Evolutionary conservation across 2,329 filamentous ascomycete species (phyloP), one percentile per base, ranked within the genome.

Genomic region (Hypoxylon sp.): DNA sequence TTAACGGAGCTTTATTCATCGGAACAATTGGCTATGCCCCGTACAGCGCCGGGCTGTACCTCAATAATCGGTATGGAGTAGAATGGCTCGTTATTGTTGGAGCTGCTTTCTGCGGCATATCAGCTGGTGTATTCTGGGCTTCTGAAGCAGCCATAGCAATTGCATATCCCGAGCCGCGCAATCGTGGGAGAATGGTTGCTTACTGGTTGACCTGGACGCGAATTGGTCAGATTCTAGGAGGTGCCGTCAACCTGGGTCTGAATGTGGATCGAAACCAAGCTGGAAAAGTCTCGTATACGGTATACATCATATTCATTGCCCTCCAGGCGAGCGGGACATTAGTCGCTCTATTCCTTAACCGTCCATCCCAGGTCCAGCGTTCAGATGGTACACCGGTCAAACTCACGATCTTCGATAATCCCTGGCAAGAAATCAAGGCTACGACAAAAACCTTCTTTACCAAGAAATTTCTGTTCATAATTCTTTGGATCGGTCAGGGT

Each of bases 81-180:
- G 86, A 90, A 69, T 93, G 91, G 91, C 84, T 93, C 9, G 85
- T 89, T 0, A 82, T 93, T 0, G 78, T 93, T 7, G 91, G 90
- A 0, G 90, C 89, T 0, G 89, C 89, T 0, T 80, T 91, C 0
- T 93, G 91, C 68, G 91, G 91, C 17, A 83, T 92, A 32, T 90
- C 88, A 0, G 91, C 91, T 0, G 91, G 91, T 0, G 82, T 93
- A 0, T 93, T 93, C 78, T 93, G 91, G 91, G 89, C 89, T 83
- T 87, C 90, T 0, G 91, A 93, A 78, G 89, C 89, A 0, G 90
- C 91, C 0, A 91, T 93, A 62, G 90, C 90, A 0, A 86, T 93
- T 19, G 84, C 88, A 0, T 93, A 93, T 69, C 90, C 91, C 0
- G 91, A 93, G 72, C 89, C 90, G 0, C 88, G 87, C 74, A 91